Conservation (phyloP, 1,284 basidiomycete species). For the Irpex sp. region DNA sequence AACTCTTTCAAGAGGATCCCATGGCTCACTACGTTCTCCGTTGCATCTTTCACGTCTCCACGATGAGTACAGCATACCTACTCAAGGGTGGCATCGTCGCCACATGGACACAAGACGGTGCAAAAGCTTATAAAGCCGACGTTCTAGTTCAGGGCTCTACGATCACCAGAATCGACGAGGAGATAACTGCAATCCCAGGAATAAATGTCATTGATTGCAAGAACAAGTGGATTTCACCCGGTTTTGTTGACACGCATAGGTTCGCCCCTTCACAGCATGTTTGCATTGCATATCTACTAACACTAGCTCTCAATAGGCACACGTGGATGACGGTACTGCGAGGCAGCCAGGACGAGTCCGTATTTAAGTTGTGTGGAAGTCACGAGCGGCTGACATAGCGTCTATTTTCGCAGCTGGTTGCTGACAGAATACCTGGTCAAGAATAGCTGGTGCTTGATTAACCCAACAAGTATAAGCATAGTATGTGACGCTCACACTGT, state of each 20-base stretch:
- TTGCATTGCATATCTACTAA: not conserved
- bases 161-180: slow-evolving; percentile 22
- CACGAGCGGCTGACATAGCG: not conserved
- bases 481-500: no score
- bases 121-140: slow-evolving; percentile 24
- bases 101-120: slow-evolving; percentile 23
- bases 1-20: no score
- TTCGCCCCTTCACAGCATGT: slow-evolving; percentile 4
- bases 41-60: no score
- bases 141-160: slow-evolving; percentile 25
- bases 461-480: not conserved
- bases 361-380: not conserved
- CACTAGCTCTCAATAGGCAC: slow-evolving; percentile 19
- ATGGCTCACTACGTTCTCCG: no score
- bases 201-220: slow-evolving; percentile 26
- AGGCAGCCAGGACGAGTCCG: slow-evolving; percentile 28
- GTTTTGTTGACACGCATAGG: slow-evolving; percentile 31
- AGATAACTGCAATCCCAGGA: slow-evolving; percentile 18
- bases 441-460: slow-evolving; percentile 21
- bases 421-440: slow-evolving; percentile 30
- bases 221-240: slow-evolving; percentile 31
- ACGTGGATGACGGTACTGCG: slow-evolving; percentile 29
- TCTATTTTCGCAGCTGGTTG: slow-evolving; percentile 19
- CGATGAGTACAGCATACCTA: slow-evolving; percentile 16
- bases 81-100: slow-evolving; percentile 27